These are phyloP conservation scores for Neospermospora avenae DNA, from an alignment of 2,329 filamentous ascomycete species.

Conservation along the genomic window DNA sequence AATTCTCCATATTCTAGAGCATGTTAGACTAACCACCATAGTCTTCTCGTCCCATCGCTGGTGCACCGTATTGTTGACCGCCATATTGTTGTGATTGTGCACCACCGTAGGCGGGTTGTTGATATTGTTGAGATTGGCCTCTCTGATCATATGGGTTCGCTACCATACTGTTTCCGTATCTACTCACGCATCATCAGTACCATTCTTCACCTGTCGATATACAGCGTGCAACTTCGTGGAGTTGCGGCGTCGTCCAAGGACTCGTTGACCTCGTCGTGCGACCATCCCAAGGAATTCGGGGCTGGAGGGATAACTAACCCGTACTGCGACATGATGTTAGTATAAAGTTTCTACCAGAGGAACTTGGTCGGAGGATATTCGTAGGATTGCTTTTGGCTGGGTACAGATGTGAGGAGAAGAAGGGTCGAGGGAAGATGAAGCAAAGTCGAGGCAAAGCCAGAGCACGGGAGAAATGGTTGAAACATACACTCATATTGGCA, in stretches of 20 bases:
- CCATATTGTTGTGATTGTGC: slow-evolving; percentile 23
- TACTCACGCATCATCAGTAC: slow-evolving; percentile 32
- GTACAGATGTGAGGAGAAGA: slow-evolving; percentile 2
- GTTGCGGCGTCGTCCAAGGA: neutral
- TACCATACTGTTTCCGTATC: slow-evolving; percentile 52
- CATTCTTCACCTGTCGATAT: neutral
- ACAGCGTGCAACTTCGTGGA: too few species aligned
- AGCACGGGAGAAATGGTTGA: slow-evolving; percentile 20
- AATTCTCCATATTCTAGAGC: neutral
- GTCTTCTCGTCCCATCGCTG: slow-evolving; percentile 38
- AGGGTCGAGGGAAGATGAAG: slow-evolving; percentile 2
- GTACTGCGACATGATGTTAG: slow-evolving; percentile 35
- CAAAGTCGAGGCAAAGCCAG: slow-evolving; percentile 21
- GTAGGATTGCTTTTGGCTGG: slow-evolving; percentile 2
- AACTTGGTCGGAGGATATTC: slow-evolving; percentile 9
- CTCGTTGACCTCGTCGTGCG: neutral
- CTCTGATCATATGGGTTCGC: slow-evolving; percentile 59
- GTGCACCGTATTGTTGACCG: slow-evolving; percentile 39
- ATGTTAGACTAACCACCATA: slow-evolving; percentile 35
- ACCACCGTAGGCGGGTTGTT: slow-evolving; percentile 15
- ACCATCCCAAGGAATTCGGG: neutral
- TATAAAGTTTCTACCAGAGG: slow-evolving; percentile 27
- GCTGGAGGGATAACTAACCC: slow-evolving; percentile 28
- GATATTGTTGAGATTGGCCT: slow-evolving; percentile 30
- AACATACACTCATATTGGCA: slow-evolving; percentile 33